Evolutionary conservation across 2,329 filamentous ascomycete genomes (phyloP), one percentile per base, ranked within the genome.

Genomic region (Cercospora canescens): DNA sequence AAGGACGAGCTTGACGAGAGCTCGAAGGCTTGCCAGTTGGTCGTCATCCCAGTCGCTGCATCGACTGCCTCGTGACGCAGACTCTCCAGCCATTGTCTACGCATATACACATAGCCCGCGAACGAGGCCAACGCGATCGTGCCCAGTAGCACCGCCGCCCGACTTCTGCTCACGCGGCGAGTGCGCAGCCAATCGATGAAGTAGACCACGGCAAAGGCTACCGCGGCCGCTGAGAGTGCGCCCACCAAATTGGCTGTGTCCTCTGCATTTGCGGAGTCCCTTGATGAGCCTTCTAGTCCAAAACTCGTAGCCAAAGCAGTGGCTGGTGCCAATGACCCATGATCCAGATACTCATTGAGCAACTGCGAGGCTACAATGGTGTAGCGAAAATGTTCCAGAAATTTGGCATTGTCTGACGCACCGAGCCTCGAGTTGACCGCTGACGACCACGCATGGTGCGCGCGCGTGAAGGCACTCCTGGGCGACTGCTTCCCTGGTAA

Each of bases 331-430:
- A 82, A 67, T 14, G 79, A 75, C 30, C 78, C 79, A 67, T 81
- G 79, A 60, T 79, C 78, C 8, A 78, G 72, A 71, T 91, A 86
- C 45, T 91, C 91, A 74, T 88, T 93, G 45, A 97, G 84, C 14
- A 97, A 85, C 77, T 97, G 93, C 24, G 94, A 97, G 59, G 93
- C 93, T 75, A 97, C 91, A 70, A 97, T 92, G 24, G 92, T 91
- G 80, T 97, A 97, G 69, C 94, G 91, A 75, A 97, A 97, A 76
- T 93, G 91, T 79, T 97, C 94, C 66, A 97, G 85, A 74, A 97
- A 97, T 71, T 89, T 89, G 71, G 90, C 86, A 76, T 94, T 96
- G 73, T 96, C 93, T 72, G 87, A 88, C 70, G 89, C 86, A 63
- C 91, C 89, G 69, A 96, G 85, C 67, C 87, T 86, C 45, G 89